Evolutionary conservation across 345 rosid genomes (phyloP).

Genomic region (Camelina neglecta): DNA sequence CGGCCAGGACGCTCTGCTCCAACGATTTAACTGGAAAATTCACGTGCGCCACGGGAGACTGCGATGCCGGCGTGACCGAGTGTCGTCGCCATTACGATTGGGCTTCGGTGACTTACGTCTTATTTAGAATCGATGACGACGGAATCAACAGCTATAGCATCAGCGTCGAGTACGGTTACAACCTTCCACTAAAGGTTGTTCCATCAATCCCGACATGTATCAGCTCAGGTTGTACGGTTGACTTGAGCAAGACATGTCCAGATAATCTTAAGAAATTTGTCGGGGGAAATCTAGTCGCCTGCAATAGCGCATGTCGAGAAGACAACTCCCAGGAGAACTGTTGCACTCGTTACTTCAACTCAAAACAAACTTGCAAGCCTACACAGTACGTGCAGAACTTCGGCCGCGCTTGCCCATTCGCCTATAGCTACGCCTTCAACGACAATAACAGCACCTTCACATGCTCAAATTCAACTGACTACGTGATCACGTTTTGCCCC

Average conservation of each 20-base stretch:
- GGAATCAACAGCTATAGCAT: conserved; percentile 7
- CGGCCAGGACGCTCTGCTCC: conserved; percentile 25
- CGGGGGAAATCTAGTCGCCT: not conserved
- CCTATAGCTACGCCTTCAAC: conserved; percentile 15
- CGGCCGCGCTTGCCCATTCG: conserved; percentile 17
- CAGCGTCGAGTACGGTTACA: conserved; percentile 28
- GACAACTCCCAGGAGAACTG: not conserved
- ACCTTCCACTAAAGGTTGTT: conserved; percentile 26
- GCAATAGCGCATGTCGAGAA: conserved; percentile 3
- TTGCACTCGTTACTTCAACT: conserved; percentile 8
- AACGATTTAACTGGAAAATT: not conserved
- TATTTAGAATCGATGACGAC: conserved; percentile 2
- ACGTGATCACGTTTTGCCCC: conserved; percentile 35
- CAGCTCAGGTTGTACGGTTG: conserved; percentile 29
- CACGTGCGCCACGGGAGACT: conserved; percentile 24
- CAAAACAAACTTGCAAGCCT: conserved; percentile 39
- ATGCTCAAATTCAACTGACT: conserved; percentile 34
- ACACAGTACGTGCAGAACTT: conserved; percentile 11
- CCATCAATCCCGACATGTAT: conserved; percentile 18
- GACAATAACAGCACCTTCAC: conserved; percentile 18
- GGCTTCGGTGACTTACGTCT: conserved; percentile 10
- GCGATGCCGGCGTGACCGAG: conserved; percentile 8
- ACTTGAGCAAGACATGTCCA: conserved; percentile 29
- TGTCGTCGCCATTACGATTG: not conserved
- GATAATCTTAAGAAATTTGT: conserved; percentile 17